Percentiles rank a stretch among this genome's conserved stretches.
Evolutionary conservation across 2,329 filamentous ascomycete species (phyloP).

Genomic region (Blumeria hordei): DNA sequence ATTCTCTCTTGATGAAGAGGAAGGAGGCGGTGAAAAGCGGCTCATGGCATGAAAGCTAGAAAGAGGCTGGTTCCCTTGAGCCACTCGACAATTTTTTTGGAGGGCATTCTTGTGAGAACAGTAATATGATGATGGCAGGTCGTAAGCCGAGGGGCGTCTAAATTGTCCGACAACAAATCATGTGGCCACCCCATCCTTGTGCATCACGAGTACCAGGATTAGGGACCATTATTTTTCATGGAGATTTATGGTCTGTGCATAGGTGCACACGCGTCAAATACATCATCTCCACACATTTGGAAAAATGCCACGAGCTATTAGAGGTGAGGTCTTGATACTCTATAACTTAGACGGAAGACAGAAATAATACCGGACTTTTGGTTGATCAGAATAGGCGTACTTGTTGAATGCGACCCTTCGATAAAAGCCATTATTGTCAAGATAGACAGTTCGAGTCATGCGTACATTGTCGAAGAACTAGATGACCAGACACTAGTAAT

Average conservation of each 20-base stretch:
- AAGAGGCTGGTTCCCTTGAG: no score
- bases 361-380: neutral
- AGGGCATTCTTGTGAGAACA: no score
- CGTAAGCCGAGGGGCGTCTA: no score
- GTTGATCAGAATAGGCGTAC: slow-evolving; percentile 27
- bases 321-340: slow-evolving; percentile 18
- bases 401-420: slow-evolving; percentile 64
- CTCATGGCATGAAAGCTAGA: no score
- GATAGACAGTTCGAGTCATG: slow-evolving; percentile 45
- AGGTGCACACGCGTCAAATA: neutral
- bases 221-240: no score
- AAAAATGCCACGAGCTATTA: slow-evolving; percentile 31
- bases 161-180: no score
- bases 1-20: no score
- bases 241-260: neutral
- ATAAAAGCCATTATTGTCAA: slow-evolving; percentile 69
- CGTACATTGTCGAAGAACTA: slow-evolving; percentile 57
- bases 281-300: neutral
- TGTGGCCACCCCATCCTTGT: no score
- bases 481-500: slow-evolving; percentile 55
- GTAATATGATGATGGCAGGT: no score
- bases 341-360: slow-evolving; percentile 8
- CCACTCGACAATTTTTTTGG: no score
- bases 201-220: no score
- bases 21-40: no score